Evolutionary conservation across 306 rosid genomes (phyloP).

Genomic region (Prunus mume): DNA sequence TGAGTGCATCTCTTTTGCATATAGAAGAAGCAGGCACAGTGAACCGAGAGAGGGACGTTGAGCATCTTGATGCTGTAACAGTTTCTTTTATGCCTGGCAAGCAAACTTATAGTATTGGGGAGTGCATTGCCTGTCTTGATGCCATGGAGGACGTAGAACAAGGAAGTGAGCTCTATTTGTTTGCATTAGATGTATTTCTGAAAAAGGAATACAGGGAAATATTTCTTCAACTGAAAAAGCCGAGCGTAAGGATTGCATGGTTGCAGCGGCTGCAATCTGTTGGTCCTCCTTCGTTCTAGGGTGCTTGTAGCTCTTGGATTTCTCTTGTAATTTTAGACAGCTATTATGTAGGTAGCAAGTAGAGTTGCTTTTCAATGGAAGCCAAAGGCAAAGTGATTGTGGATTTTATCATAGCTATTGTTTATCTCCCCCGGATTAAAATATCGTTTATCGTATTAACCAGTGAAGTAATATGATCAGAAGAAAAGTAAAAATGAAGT

Average conservation of each 20-base stretch:
- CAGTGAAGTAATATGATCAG: background rate
- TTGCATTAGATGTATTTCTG: slow-evolving; percentile 69
- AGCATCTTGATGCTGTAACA: slow-evolving; percentile 16
- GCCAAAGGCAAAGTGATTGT: background rate
- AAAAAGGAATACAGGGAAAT: slow-evolving; percentile 72
- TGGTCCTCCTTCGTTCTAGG: slow-evolving; percentile 36
- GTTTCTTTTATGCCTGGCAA: slow-evolving; percentile 28
- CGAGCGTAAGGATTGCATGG: slow-evolving; percentile 65
- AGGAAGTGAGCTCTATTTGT: slow-evolving; percentile 69
- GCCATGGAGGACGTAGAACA: slow-evolving; percentile 60
- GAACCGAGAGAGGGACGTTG: slow-evolving; percentile 28
- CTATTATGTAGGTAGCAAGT: no score
- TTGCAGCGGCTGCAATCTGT: slow-evolving; percentile 59
- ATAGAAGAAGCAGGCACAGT: slow-evolving; percentile 22
- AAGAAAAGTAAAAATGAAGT: background rate
- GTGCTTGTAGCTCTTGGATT: slow-evolving; percentile 6
- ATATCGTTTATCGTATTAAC: background rate
- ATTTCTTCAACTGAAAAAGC: slow-evolving; percentile 60
- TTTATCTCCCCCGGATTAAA: no score
- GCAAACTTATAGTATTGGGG: slow-evolving; percentile 57
- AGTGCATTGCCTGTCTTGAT: slow-evolving; percentile 68
- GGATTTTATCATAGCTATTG: no score
- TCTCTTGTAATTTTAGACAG: background rate
- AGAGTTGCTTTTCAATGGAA: background rate
- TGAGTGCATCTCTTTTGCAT: slow-evolving; percentile 21